Percentiles rank a stretch among this genome's conserved stretches.
These are phyloP conservation scores for Onygena corvina DNA, from an alignment of 2,329 filamentous ascomycete species.

Conservation along the genomic window DNA sequence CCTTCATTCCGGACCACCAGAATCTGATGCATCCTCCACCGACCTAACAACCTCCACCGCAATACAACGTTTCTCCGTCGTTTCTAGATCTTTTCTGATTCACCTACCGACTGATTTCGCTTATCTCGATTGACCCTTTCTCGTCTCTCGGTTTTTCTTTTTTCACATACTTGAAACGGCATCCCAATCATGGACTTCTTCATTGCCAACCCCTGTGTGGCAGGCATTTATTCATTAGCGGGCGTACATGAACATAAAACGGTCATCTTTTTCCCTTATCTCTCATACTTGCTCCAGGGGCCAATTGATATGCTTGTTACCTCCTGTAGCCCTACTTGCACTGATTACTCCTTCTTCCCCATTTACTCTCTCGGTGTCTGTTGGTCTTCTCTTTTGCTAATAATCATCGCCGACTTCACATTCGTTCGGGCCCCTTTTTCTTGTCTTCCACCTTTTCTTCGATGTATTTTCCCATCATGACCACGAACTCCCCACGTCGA, in stretches of 20 bases:
- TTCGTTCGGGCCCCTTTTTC: no score
- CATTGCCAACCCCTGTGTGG: constrained; percentile 4
- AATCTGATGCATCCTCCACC: not conserved
- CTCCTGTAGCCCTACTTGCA: not conserved
- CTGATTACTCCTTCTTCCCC: not conserved
- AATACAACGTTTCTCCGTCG: no score
- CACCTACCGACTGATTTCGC: no score
- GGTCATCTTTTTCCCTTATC: constrained; percentile 8
- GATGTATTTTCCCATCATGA: not conserved
- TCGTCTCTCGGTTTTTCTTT: constrained; percentile 7
- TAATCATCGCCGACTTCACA: no score
- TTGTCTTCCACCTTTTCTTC: not conserved
- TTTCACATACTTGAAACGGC: not conserved
- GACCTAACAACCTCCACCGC: not conserved
- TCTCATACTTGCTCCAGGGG: not conserved
- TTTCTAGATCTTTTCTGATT: constrained; percentile 7
- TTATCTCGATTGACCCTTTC: no score
- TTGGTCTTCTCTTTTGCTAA: not conserved
- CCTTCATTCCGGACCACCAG: not conserved
- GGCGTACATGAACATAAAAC: constrained; percentile 13
- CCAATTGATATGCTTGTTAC: not conserved
- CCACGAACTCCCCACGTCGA: not conserved
- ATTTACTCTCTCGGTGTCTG: not conserved
- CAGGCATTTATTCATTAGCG: constrained; percentile 10
- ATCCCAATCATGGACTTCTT: not conserved